These are phyloP conservation scores for Fusarium anguioides DNA, from an alignment of 2,329 filamentous ascomycete genomes.

Conservation along the genomic window DNA sequence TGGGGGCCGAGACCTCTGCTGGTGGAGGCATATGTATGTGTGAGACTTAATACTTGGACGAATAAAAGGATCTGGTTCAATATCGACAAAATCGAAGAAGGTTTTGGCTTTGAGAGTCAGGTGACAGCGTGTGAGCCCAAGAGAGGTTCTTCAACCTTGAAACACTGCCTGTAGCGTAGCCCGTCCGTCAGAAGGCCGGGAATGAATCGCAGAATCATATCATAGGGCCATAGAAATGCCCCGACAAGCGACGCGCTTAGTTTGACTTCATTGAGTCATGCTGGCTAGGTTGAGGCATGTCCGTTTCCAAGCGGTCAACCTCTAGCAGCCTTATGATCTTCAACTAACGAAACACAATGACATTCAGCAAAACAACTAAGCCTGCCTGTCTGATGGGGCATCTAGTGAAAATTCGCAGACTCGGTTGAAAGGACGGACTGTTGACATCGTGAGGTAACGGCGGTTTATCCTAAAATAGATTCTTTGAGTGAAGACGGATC, in stretches of 20 bases:
- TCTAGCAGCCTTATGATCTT: background rate
- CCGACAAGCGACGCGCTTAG: background rate
- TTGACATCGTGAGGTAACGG: constrained; percentile 10
- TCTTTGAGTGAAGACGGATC: background rate
- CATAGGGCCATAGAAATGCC: background rate
- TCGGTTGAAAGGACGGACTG: background rate
- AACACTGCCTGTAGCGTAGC: background rate
- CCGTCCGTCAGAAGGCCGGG: too few relatives aligned
- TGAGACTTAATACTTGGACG: background rate
- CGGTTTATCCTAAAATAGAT: constrained; percentile 37
- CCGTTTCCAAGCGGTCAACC: constrained; percentile 1
- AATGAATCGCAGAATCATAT: background rate
- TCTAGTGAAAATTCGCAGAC: background rate
- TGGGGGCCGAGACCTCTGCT: constrained; percentile 38
- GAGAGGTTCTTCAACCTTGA: background rate
- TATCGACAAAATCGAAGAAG: background rate
- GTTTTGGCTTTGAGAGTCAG: constrained; percentile 5
- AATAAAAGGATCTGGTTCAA: background rate
- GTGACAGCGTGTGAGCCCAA: constrained; percentile 1
- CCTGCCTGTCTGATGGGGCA: background rate
- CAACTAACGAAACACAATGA: background rate
- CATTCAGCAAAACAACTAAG: background rate
- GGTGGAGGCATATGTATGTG: constrained; percentile 6
- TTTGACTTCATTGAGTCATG: background rate
- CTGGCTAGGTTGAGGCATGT: background rate